phyloP scores from a whole-genome alignment of 768 basidiomycete species.

The Podaxis sp. region DNA sequence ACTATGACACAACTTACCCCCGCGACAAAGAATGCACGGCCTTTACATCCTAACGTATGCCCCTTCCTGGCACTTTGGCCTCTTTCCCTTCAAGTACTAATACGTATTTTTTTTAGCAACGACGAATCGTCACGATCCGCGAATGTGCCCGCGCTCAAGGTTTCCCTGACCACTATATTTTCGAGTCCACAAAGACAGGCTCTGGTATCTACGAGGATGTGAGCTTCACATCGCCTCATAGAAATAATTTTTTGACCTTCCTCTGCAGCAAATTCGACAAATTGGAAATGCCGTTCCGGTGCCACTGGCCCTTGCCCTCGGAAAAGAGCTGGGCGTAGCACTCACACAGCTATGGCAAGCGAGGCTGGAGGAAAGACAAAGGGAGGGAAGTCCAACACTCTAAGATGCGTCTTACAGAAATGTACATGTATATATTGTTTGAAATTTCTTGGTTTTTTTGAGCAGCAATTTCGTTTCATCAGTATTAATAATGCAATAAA shows the following conservation, averaged over 20 bases:
- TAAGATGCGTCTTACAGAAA: conserved; percentile 14
- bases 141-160: conserved; percentile 76
- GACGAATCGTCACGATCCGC: conserved; percentile 59
- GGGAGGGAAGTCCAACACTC: conserved; percentile 41
- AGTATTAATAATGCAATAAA: background rate
- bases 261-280: conserved; percentile 60
- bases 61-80: background rate
- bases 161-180: conserved; percentile 69
- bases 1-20: conserved; percentile 57
- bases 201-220: conserved; percentile 47
- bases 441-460: background rate
- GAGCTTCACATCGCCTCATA: conserved; percentile 19
- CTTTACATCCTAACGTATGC: conserved; percentile 39
- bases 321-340: conserved; percentile 41
- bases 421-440: background rate
- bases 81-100: background rate
- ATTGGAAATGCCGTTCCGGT: conserved; percentile 82
- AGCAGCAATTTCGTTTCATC: background rate
- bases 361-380: conserved; percentile 31
- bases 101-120: conserved; percentile 45
- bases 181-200: conserved; percentile 42
- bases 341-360: conserved; percentile 42
- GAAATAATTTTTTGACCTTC: background rate
- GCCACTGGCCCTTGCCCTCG: conserved; percentile 61
- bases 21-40: conserved; percentile 39